A percentile compares a stretch with the other conserved stretches of the same genome.
Evolutionary conservation across 2,329 filamentous ascomycete genomes (phyloP).

Genomic region (Ophiocordyceps sinensis): DNA sequence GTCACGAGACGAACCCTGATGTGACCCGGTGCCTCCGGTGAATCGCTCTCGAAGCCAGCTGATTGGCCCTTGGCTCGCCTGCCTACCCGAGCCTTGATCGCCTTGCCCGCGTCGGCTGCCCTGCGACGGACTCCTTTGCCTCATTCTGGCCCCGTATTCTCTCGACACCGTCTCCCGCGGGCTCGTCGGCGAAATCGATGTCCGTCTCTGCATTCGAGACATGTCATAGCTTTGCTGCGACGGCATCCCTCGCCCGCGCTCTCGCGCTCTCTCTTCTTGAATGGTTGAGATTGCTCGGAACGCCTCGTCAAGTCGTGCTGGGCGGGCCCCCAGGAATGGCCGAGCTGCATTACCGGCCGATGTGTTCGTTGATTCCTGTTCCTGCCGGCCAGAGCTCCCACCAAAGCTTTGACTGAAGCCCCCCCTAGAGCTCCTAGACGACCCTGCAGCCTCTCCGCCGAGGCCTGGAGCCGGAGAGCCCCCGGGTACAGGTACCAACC

Average conservation of each 20-base stretch:
- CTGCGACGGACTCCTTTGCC: slow-evolving; percentile 24
- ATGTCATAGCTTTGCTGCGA: slow-evolving; percentile 17
- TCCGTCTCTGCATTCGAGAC: slow-evolving; percentile 20
- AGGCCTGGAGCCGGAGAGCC: background rate
- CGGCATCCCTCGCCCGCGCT: slow-evolving; percentile 11
- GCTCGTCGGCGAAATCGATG: slow-evolving; percentile 23
- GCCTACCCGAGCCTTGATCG: slow-evolving; percentile 16
- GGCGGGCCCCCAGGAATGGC: background rate
- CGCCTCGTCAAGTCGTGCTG: slow-evolving; percentile 12
- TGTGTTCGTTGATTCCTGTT: background rate
- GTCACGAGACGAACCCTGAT: slow-evolving; percentile 14
- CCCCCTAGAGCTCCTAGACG: background rate
- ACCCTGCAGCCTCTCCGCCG: background rate
- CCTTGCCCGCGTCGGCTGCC: slow-evolving; percentile 15
- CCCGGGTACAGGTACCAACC: background rate
- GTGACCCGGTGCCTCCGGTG: slow-evolving; percentile 11
- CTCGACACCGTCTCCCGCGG: slow-evolving; percentile 14
- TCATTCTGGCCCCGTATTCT: slow-evolving; percentile 17
- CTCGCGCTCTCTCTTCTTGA: slow-evolving; percentile 11
- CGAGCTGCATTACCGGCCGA: background rate
- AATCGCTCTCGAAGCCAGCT: slow-evolving; percentile 31
- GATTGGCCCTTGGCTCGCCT: slow-evolving; percentile 21
- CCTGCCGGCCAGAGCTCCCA: background rate
- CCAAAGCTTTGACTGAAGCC: background rate
- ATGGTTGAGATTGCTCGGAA: slow-evolving; percentile 14